Base-by-base conservation (phyloP, 345 rosid genomes). In the Sisymbrium irio region DNA sequence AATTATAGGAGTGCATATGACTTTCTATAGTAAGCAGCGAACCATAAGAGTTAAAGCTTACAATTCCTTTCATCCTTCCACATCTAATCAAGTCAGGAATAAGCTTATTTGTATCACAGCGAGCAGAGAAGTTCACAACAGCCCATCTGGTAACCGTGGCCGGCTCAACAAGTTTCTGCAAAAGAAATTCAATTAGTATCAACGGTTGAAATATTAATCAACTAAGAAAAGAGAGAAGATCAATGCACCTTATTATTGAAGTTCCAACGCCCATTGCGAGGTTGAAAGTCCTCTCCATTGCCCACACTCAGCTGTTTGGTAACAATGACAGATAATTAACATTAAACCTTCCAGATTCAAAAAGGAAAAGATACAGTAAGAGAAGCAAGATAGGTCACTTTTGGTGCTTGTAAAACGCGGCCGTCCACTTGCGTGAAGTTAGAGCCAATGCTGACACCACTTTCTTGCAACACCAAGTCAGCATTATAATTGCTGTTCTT, bases 191-290 rank as follows among this genome's bases (percentile, higher is more conserved):
- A 69, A 37, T 17, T 39, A 71, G 67, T 39, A 27, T 36, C 33
- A 59, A 55, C 12, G 22, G 42, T 59, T 60, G 77, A 56, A 27
- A 19, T 46, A 46, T 20, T 22, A 3, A 18, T 40, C 12, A 56
- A 62, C 14, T 8, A 15, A 32, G 55, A 33, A 42, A 45, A 51
- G 36, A 77, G 2, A 46, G 9, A 18, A 51, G 32, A 35, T 33
- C 9, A 22, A 36, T 19, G 6, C 41, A 95, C 99, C 96, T 92
- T 95, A 12, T 86, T 85, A 63, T 89, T 92, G 35, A 95, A 89
- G 79, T 92, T 95, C 99, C 99, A 95, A 19, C 97, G 83, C 9
- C 99, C 99, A 69, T 86, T 87, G 13, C 88, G 82, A 9, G 97
- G 96, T 33, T 65, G 64, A 44, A 92, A 83, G 62, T 89, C 92